These are phyloP conservation scores for Omphalotus olearius DNA, from an alignment of 1,284 basidiomycete genomes.

Conservation along the genomic window DNA sequence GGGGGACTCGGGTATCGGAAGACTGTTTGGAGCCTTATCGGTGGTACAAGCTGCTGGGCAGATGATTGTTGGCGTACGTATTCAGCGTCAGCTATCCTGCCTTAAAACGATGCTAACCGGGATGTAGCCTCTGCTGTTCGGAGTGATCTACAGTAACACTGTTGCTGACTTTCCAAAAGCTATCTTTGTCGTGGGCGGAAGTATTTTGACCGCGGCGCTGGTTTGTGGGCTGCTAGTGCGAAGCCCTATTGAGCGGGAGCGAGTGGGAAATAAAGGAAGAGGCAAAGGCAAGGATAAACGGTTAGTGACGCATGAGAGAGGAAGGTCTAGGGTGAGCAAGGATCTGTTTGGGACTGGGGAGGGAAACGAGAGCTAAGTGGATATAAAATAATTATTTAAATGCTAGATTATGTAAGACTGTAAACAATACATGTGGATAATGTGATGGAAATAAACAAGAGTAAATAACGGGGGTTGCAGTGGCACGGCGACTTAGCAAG, in stretches of 20 bases:
- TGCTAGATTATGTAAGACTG: too few species aligned
- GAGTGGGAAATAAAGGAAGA: constrained; percentile 20
- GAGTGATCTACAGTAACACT: constrained; percentile 60
- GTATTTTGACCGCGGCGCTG: constrained; percentile 45
- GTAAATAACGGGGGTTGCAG: background rate
- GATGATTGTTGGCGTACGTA: constrained; percentile 64
- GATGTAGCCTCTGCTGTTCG: constrained; percentile 63
- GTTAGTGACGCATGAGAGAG: constrained; percentile 36
- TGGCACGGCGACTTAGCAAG: constrained; percentile 4
- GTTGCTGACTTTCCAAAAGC: constrained; percentile 63
- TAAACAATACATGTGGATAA: background rate
- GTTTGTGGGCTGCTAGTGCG: constrained; percentile 47
- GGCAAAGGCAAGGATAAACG: constrained; percentile 14
- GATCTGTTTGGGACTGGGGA: constrained; percentile 30
- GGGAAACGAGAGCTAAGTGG: too few species aligned
- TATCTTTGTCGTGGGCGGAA: constrained; percentile 57
- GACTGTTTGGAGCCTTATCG: constrained; percentile 65
- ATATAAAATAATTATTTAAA: too few species aligned
- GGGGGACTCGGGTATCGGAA: constrained; percentile 37
- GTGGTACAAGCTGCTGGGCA: constrained; percentile 62
- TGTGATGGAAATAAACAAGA: background rate
- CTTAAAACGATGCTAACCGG: background rate
- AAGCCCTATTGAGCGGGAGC: constrained; percentile 29
- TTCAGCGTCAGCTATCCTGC: constrained; percentile 4
- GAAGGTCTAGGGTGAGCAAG: constrained; percentile 53